These are phyloP conservation scores for Tetraselmis chui DNA, from an alignment of 139 green algal species.

Conservation along the genomic window DNA sequence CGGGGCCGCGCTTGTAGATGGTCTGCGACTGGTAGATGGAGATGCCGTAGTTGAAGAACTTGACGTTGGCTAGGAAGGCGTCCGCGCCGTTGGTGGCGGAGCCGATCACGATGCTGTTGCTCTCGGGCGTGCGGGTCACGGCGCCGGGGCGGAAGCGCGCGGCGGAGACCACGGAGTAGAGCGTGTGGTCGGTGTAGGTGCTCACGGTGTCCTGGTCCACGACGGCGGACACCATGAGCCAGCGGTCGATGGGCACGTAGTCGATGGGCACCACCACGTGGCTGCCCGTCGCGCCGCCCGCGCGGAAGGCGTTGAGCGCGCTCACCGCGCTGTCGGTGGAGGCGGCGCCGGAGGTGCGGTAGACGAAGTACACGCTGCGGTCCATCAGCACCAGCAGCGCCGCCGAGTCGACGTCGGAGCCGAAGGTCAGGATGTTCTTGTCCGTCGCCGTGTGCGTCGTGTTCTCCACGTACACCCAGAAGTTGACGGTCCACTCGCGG, in stretches of 20 bases:
- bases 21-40: not conserved
- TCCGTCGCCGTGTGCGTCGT: not conserved
- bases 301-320: not conserved
- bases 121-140: not conserved
- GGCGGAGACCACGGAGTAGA: slow-evolving; percentile 10
- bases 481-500: not conserved
- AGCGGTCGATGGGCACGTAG: slow-evolving; percentile 17
- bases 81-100: not conserved
- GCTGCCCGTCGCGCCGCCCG: not conserved
- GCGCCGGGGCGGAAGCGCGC: not conserved
- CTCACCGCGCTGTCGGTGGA: not conserved
- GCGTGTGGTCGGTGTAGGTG: slow-evolving; percentile 6
- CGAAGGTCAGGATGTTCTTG: not conserved
- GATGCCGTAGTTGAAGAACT: slow-evolving; percentile 14
- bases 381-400: not conserved
- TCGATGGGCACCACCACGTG: slow-evolving; percentile 7
- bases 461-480: not conserved
- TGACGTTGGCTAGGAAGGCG: slow-evolving; percentile 3
- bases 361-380: not conserved
- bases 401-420: not conserved
- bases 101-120: slow-evolving; percentile 1
- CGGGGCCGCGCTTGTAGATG: not conserved
- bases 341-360: not conserved
- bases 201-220: slow-evolving; percentile 9
- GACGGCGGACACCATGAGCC: slow-evolving; percentile 5